phyloP scores from a whole-genome alignment of 176 grass and related monocot genomes.

The maize (Zea mays) region Zm-B73-REFERENCE-NAM-5.0 NC_050099.1:559501-560000 shows the following conservation, averaged over 20 bases:
- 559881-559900: not conserved
- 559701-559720: not conserved
- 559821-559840: not conserved
- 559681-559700: not conserved
- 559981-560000: not conserved
- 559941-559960: too few relatives aligned
- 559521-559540: not conserved
- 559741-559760: not conserved
- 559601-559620: not conserved
- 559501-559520: not conserved
- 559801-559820: not conserved
- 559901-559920: not conserved
- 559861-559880: not conserved
- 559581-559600: not conserved
- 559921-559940: too few relatives aligned
- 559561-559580: constrained; percentile 3
- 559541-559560: not conserved
- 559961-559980: not conserved
- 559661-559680: not conserved
- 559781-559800: not conserved
- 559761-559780: constrained; percentile 9
- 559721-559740: not conserved
- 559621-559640: constrained; percentile 24
- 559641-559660: constrained; percentile 27
- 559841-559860: not conserved